phyloP scores from a whole-genome alignment of 2,329 filamentous ascomycete species.

The Aspergillus proliferans region DNA sequence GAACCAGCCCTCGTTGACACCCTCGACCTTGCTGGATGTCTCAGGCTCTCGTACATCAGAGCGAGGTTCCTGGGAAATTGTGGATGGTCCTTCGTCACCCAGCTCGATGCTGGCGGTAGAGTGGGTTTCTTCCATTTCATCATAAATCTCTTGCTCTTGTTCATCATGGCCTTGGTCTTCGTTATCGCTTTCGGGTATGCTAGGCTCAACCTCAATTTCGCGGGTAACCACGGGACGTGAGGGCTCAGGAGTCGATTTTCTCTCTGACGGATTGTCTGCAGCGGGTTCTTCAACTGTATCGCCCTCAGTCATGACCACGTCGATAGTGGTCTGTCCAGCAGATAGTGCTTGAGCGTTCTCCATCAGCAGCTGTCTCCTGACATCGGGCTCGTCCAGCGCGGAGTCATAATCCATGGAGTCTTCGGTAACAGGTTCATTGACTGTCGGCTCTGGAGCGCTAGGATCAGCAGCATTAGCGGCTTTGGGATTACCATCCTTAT shows the following conservation, averaged over 20 bases:
- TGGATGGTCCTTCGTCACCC: slow-evolving; percentile 20
- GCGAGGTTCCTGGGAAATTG: neutral
- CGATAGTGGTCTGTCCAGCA: neutral
- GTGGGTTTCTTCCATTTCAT: slow-evolving; percentile 17
- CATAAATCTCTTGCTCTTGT: slow-evolving; percentile 12
- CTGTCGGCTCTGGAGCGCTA: neutral
- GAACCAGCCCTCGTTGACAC: slow-evolving; percentile 25
- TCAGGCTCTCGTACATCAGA: slow-evolving; percentile 1
- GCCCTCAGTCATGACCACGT: neutral
- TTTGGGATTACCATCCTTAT: neutral
- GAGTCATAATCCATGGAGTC: neutral
- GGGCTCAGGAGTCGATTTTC: slow-evolving; percentile 1
- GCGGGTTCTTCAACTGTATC: neutral
- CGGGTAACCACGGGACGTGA: neutral
- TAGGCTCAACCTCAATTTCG: neutral
- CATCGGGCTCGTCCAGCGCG: neutral
- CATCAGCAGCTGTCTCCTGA: neutral
- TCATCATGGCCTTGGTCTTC: slow-evolving; percentile 33
- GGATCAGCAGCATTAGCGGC: neutral
- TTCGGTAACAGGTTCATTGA: neutral
- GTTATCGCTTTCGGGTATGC: neutral
- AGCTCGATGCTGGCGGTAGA: slow-evolving; percentile 35
- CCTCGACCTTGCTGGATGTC: slow-evolving; percentile 6
- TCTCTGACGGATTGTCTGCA: neutral
- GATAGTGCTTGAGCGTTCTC: neutral